Conservation (phyloP, 1,284 basidiomycete species). For the Serendipita sp. region DNA sequence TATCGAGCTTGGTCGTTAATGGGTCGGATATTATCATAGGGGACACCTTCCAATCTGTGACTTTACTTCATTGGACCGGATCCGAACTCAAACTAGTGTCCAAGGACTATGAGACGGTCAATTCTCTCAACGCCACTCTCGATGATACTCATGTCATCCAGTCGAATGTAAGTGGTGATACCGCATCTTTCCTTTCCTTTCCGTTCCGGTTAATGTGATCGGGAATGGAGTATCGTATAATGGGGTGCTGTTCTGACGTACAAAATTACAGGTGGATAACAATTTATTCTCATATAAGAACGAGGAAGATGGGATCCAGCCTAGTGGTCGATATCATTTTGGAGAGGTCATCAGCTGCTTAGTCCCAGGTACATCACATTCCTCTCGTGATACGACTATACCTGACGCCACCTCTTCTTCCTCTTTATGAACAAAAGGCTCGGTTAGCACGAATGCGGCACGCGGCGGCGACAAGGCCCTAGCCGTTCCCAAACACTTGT, state of each 20-base stretch:
- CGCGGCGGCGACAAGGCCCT: slow-evolving; percentile 23
- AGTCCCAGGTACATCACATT: slow-evolving; percentile 34
- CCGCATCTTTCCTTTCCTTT: neutral
- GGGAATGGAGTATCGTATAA: neutral
- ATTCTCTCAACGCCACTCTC: slow-evolving; percentile 48
- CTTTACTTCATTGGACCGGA: slow-evolving; percentile 42
- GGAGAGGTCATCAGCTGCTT: slow-evolving; percentile 63
- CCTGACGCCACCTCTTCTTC: too few species aligned
- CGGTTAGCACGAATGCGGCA: slow-evolving; percentile 26
- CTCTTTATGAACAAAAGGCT: slow-evolving; percentile 23
- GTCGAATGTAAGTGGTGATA: slow-evolving; percentile 48
- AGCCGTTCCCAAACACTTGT: slow-evolving; percentile 45
- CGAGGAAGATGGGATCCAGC: slow-evolving; percentile 36
- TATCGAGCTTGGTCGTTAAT: slow-evolving; percentile 45
- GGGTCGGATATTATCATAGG: slow-evolving; percentile 45
- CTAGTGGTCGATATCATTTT: slow-evolving; percentile 48
- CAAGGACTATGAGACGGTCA: slow-evolving; percentile 65
- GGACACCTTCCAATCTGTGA: slow-evolving; percentile 73
- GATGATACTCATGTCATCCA: slow-evolving; percentile 49
- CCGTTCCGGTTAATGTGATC: slow-evolving; percentile 4
- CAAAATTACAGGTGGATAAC: slow-evolving; percentile 40
- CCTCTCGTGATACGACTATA: neutral
- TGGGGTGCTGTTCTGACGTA: neutral
- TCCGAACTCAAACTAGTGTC: slow-evolving; percentile 45
- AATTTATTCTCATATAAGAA: slow-evolving; percentile 64